These are phyloP conservation scores for Podila epigama DNA, from an alignment of 192 early-diverging fungal genomes.

Conservation along the genomic window DNA sequence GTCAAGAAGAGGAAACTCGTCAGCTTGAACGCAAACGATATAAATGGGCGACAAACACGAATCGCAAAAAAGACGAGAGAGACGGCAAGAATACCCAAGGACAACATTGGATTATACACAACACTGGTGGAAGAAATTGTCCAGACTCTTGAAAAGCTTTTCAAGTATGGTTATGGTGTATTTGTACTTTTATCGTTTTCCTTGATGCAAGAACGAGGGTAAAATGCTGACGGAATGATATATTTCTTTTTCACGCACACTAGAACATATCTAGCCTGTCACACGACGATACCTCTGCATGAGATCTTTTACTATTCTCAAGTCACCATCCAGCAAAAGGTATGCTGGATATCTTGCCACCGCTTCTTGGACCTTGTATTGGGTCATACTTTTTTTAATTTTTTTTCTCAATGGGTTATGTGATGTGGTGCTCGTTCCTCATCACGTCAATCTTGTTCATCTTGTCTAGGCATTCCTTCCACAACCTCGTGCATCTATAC, in stretches of 20 bases:
- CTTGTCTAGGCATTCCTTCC: constrained; percentile 74
- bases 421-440: not conserved
- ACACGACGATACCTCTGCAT: constrained; percentile 69
- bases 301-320: constrained; percentile 86
- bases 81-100: constrained; percentile 51
- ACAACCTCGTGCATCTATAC: constrained; percentile 83
- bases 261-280: constrained; percentile 59
- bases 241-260: not conserved
- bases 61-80: constrained; percentile 51
- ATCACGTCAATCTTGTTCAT: not conserved
- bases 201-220: not conserved
- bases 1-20: constrained; percentile 39
- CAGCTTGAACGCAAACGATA: constrained; percentile 33
- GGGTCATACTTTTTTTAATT: not conserved
- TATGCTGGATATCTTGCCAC: constrained; percentile 32
- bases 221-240: not conserved
- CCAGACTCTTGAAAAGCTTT: constrained; percentile 17
- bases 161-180: constrained; percentile 50
- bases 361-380: too few species aligned
- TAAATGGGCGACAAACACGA: constrained; percentile 49
- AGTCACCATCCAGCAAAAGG: constrained; percentile 75
- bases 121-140: constrained; percentile 37
- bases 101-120: constrained; percentile 39
- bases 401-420: not conserved
- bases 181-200: not conserved